A percentile compares a stretch with the other conserved stretches of the same genome.
Evolutionary conservation across 208 protist species (phyloP).

Genomic region (Leishmania amazonensis): DNA sequence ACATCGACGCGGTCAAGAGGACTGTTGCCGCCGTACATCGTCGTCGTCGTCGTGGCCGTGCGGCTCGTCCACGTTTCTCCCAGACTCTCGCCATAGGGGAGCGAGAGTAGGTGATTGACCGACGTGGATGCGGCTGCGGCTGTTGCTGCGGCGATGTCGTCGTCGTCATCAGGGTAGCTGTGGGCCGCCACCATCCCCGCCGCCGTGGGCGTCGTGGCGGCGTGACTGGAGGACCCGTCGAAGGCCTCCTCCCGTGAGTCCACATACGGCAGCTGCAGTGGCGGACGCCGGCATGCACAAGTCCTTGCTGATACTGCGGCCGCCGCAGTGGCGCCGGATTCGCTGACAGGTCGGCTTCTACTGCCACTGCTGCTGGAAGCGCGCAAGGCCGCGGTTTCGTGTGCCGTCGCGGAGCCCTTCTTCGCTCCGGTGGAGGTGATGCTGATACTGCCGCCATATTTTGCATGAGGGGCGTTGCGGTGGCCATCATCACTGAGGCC

Average conservation of each 20-base stretch:
- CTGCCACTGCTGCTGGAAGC: neutral
- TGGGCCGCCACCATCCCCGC: neutral
- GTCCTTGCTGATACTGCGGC: neutral
- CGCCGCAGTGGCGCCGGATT: neutral
- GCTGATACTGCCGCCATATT: neutral
- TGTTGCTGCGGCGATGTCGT: neutral
- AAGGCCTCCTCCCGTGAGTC: slow-evolving; percentile 16
- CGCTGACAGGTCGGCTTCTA: neutral
- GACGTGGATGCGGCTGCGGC: neutral
- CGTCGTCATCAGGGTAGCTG: slow-evolving; percentile 1
- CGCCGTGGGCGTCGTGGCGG: slow-evolving; percentile 6
- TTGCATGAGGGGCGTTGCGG: neutral
- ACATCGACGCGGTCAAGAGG: neutral
- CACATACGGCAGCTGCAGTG: slow-evolving; percentile 24
- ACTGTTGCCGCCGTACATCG: neutral
- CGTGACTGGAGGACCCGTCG: neutral
- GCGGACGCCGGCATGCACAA: neutral
- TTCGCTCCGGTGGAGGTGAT: neutral
- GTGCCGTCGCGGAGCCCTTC: neutral
- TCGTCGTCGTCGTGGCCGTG: neutral
- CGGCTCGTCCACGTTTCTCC: slow-evolving; percentile 10
- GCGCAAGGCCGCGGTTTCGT: neutral
- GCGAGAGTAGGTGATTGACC: neutral
- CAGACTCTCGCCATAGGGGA: neutral
- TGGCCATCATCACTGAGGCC: neutral